Base-by-base conservation (phyloP, 208 protist species). In the Angomonas ambiguus region DNA sequence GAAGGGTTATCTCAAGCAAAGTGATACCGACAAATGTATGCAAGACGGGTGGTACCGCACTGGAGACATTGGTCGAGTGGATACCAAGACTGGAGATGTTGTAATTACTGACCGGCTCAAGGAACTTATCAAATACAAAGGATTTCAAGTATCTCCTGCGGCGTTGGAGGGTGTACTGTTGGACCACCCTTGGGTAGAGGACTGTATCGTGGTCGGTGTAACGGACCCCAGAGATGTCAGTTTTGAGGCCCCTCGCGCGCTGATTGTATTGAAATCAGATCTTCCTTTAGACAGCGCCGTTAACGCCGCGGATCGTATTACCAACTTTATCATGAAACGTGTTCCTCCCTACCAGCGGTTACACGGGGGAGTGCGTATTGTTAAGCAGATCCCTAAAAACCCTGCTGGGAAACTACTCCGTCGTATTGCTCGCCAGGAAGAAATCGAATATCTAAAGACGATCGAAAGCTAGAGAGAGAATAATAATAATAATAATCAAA, bases 71-170 rank as follows among this genome's bases (percentile, higher is more conserved):
- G 84, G 77, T 25, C 53, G 70, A 20, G 63, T 81, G 20, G 84
- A 95, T 42, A 71, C 60, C 1, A 53, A 62, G 22, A 79, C 57
- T 11, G 71, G 72, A 32, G n/a, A 85, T 27, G 45, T 82, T 6
- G 61, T 75, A 55, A 85, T 93, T 60, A 72, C 71, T 11, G 89
- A 94, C 65, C 80, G 92, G 51, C 62, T 89, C 34, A 96, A 96
- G 68, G 91, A 96, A 62, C 75, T 96, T 20, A 96, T 96, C 67
- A 96, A 96, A 73, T 85, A 77, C 74, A 96, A 96, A 67, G 91
- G 91, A 35, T 91, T 90, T 58, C 91, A 96, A 75, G 90, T 96
- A 3, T 73, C 91, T 11, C 90, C 91, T 0, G 88, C 90, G 1
- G 74, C 85, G 35, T 53, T 96, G 0, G 91, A 96, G 72, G 86